phyloP scores from a whole-genome alignment of 2,329 filamentous ascomycete genomes.

The Aspergillus latus region DNA sequence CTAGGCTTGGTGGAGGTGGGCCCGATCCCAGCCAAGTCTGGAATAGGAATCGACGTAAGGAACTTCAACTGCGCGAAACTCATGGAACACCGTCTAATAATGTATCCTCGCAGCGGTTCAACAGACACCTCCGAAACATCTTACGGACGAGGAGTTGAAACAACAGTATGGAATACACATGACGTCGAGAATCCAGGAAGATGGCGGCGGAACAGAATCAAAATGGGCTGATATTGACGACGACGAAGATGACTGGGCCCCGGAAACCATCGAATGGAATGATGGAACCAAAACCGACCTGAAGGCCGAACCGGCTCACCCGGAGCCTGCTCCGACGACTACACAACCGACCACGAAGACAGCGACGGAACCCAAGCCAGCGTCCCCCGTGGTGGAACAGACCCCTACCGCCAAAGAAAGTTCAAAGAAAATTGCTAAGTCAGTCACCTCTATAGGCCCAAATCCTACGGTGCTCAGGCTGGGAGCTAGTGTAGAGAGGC shows the following conservation, averaged over 20 bases:
- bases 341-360: constrained; percentile 19
- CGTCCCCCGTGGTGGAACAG: constrained; percentile 24
- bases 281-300: constrained; percentile 66
- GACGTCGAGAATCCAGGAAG: constrained; percentile 63
- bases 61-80: not conserved
- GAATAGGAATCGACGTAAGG: constrained; percentile 66
- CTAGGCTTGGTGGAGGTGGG: constrained; percentile 50
- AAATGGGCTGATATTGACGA: constrained; percentile 72
- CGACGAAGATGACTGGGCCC: constrained; percentile 68
- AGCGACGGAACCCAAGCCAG: constrained; percentile 24
- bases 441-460: constrained; percentile 48
- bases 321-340: constrained; percentile 26
- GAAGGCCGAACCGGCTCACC: constrained; percentile 38
- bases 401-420: constrained; percentile 27
- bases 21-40: constrained; percentile 68
- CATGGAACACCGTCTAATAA: constrained; percentile 21
- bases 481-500: constrained; percentile 48
- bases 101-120: constrained; percentile 45
- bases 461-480: constrained; percentile 52
- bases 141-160: constrained; percentile 68
- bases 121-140: constrained; percentile 60
- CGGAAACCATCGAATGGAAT: constrained; percentile 68
- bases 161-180: constrained; percentile 69
- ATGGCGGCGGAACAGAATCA: constrained; percentile 61
- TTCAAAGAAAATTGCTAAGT: constrained; percentile 34